Percentiles rank a stretch among this genome's conserved stretches.
phyloP scores from a whole-genome alignment of 805 yeast species.

The Wickerhamomyces kurtzmanii region DNA sequence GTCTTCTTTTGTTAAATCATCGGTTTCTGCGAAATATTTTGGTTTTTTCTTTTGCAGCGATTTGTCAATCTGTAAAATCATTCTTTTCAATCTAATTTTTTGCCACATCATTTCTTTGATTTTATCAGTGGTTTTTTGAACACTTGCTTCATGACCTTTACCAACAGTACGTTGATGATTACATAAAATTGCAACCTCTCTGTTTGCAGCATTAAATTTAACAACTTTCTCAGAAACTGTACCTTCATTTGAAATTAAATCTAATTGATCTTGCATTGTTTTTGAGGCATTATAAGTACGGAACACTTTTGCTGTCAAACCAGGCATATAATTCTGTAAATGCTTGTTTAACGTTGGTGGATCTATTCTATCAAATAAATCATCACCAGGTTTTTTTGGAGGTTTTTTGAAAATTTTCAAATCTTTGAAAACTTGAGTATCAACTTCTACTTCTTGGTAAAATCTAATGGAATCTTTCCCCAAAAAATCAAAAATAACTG shows the following conservation, averaged over 20 bases:
- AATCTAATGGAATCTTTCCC: slow-evolving; percentile 94
- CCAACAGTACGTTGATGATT: slow-evolving; percentile 93
- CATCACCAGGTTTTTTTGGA: slow-evolving; percentile 89
- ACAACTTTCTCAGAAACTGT: slow-evolving; percentile 82
- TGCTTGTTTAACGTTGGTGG: slow-evolving; percentile 79
- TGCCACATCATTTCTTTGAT: slow-evolving; percentile 82
- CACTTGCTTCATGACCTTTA: slow-evolving; percentile 73
- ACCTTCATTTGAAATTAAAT: slow-evolving; percentile 76
- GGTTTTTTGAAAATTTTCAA: slow-evolving; percentile 76
- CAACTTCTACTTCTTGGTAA: slow-evolving; percentile 89
- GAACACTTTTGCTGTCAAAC: slow-evolving; percentile 91
- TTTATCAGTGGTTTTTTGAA: slow-evolving; percentile 68
- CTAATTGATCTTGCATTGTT: slow-evolving; percentile 93
- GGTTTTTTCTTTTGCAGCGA: slow-evolving; percentile 36
- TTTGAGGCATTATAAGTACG: slow-evolving; percentile 96
- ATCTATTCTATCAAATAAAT: slow-evolving; percentile 81
- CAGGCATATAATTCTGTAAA: slow-evolving; percentile 83
- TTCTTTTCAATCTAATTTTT: slow-evolving; percentile 61
- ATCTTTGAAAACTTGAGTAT: slow-evolving; percentile 85
- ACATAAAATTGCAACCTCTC: slow-evolving; percentile 92
- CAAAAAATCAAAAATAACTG: slow-evolving; percentile 80
- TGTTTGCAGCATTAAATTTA: slow-evolving; percentile 86
- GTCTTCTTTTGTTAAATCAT: slow-evolving; percentile 57
- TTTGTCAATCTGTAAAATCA: slow-evolving; percentile 59
- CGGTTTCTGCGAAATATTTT: slow-evolving; percentile 56